These are phyloP conservation scores for Aspergillus funiculosus DNA, from an alignment of 495 filamentous ascomycete species.

Conservation along the genomic window DNA sequence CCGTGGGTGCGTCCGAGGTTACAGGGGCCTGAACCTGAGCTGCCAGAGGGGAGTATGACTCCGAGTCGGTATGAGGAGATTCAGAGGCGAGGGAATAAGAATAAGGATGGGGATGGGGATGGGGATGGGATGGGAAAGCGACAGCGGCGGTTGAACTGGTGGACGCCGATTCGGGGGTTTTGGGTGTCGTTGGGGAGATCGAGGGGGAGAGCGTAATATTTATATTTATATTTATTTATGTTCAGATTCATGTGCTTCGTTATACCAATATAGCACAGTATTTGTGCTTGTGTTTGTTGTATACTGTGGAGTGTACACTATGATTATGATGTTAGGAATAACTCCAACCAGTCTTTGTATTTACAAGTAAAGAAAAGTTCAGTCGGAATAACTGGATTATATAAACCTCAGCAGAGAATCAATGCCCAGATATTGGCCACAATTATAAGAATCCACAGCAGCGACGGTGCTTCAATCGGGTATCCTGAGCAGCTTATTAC, in stretches of 20 bases:
- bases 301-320: too few relatives aligned
- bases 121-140: not conserved
- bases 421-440: slow-evolving; percentile 9
- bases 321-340: too few relatives aligned
- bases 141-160: slow-evolving; percentile 1
- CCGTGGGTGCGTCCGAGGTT: slow-evolving; percentile 5
- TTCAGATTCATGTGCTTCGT: too few relatives aligned
- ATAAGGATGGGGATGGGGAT: not conserved
- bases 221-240: not conserved
- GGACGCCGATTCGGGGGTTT: slow-evolving; percentile 2
- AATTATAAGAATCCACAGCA: slow-evolving; percentile 9
- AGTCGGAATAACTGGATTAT: too few relatives aligned
- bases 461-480: slow-evolving; percentile 18
- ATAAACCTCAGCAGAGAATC: too few relatives aligned
- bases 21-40: too few relatives aligned
- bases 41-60: slow-evolving; percentile 16
- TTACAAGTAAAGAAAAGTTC: too few relatives aligned
- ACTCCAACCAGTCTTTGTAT: too few relatives aligned
- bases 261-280: slow-evolving; percentile 1
- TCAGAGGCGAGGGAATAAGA: not conserved
- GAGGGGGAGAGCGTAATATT: not conserved
- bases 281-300: too few relatives aligned
- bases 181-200: slow-evolving; percentile 8
- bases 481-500: slow-evolving; percentile 41
- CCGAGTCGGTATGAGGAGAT: slow-evolving; percentile 16